Evolutionary conservation across 129 eudicot species (phyloP).

Genomic region (Dittrichia graveolens): DNA sequence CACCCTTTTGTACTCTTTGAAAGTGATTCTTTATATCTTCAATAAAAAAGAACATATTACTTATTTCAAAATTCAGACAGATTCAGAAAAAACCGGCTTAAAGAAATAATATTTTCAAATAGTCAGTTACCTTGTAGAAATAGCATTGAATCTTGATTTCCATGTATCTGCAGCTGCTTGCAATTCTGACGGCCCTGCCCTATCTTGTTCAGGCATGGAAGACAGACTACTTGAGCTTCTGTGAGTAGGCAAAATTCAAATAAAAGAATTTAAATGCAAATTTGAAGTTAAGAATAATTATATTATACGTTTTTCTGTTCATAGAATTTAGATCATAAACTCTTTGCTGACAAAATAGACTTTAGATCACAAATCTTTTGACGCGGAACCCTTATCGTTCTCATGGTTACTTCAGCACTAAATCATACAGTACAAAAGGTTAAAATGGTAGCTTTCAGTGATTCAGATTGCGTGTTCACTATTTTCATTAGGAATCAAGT

Average conservation of each 20-base stretch:
- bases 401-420: not conserved
- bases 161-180: conserved; percentile 65
- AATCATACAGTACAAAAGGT: conserved; percentile 4
- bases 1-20: conserved; percentile 76
- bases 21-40: conserved; percentile 77
- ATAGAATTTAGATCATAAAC: too few relatives aligned
- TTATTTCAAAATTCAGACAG: conserved; percentile 2
- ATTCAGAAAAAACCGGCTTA: not conserved
- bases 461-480: not conserved
- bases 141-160: conserved; percentile 70
- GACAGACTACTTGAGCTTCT: conserved; percentile 51
- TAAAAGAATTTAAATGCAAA: not conserved
- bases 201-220: conserved; percentile 50
- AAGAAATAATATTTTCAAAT: not conserved
- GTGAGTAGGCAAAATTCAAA: not conserved
- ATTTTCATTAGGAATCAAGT: not conserved
- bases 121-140: conserved; percentile 58
- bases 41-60: not conserved
- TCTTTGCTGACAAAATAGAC: too few relatives aligned
- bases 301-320: too few relatives aligned
- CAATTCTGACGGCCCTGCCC: conserved; percentile 78
- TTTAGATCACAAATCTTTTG: too few relatives aligned
- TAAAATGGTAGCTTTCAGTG: not conserved
- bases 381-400: too few relatives aligned
- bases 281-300: too few relatives aligned